Base-by-base conservation (phyloP, 306 rosid species). In the Potentilla sterilis region DNA sequence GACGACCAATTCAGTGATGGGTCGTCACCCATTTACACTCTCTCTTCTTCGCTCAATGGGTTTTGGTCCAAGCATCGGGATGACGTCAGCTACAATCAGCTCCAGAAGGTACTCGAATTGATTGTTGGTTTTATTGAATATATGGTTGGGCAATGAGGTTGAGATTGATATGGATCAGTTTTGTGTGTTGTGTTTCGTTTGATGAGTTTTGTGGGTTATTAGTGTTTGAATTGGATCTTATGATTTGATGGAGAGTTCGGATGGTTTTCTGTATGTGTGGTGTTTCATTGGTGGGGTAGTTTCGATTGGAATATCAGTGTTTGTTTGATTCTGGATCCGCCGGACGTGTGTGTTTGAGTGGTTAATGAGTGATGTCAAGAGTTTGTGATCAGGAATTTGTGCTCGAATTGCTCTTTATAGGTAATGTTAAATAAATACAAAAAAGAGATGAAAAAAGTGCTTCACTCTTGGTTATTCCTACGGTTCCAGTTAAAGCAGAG, bases 31-130 rank as follows among this genome's bases (percentile, higher is more conserved):
- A 4, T 67, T 37, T 91, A 79, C 78, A 78, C 88, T 57, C 80
- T 87, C 22, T 85, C 81, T 47, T 66, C 57, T 51, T n/a, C 98
- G 37, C 81, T 86, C 79, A 88, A 85, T 52, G 90, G 89, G 57
- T 92, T 96, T 76, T 96, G 99, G 99, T 91, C 99, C 67, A 91
- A 88, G 82, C 91, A 87, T 78, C 82, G 85, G 16, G 89, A 79
- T 10, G 90, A 88, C 43, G 91, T 96, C 74, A 74, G 86, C 87
- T 90, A 78, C 84, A 86, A 81, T 86, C 99, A 92, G 85, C 97
- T 95, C 67, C 98, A 90, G 84, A 92, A 85, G 98, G 99, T 92
- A 77, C 78, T 78, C 63, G 2, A 65, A 79, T 78, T 87, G 69
- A 28, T 69, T 62, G 63, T 22, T 3, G 40, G 2, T 3, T 71